Conservation (phyloP, 345 rosid genomes). For the Luvunga scandens region DNA sequence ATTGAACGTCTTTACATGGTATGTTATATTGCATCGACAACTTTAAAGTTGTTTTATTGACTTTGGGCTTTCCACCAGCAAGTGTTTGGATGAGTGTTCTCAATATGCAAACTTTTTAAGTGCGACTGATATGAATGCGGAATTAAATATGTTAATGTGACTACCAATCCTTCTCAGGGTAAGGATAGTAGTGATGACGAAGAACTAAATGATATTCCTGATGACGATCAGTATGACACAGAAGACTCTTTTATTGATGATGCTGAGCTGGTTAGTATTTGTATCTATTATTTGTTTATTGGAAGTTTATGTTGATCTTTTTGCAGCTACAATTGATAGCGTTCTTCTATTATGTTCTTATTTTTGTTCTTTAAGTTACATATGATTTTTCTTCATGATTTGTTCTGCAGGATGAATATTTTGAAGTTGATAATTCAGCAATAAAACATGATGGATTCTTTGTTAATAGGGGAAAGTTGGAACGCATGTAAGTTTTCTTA, state of each 20-base stretch:
- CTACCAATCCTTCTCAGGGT: conserved; percentile 50
- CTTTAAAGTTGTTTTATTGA: not conserved
- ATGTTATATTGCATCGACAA: not conserved
- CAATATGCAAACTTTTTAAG: not conserved
- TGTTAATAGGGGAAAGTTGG: conserved; percentile 88
- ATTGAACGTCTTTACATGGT: conserved; percentile 97
- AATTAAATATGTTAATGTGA: conserved; percentile 17
- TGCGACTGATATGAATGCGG: not conserved
- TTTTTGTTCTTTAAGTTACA: not conserved
- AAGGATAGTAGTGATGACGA: conserved; percentile 95
- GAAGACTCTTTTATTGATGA: conserved; percentile 98
- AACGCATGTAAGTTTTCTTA: conserved; percentile 64
- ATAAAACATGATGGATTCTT: conserved; percentile 88
- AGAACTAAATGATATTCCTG: conserved; percentile 74
- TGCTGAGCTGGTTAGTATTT: conserved; percentile 74
- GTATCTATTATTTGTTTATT: not conserved
- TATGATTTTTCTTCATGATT: conserved; percentile 8
- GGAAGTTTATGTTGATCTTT: not conserved
- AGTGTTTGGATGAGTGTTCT: not conserved
- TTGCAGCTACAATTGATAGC: not conserved
- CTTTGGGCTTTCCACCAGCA: not conserved
- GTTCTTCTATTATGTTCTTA: not conserved
- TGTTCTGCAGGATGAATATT: conserved; percentile 86
- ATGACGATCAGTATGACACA: conserved; percentile 94
- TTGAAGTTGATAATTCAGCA: conserved; percentile 90